Percentiles rank a stretch among this genome's conserved stretches.
Evolutionary conservation across 2,329 filamentous ascomycete species (phyloP).

Genomic region (Botryotinia globosa): DNA sequence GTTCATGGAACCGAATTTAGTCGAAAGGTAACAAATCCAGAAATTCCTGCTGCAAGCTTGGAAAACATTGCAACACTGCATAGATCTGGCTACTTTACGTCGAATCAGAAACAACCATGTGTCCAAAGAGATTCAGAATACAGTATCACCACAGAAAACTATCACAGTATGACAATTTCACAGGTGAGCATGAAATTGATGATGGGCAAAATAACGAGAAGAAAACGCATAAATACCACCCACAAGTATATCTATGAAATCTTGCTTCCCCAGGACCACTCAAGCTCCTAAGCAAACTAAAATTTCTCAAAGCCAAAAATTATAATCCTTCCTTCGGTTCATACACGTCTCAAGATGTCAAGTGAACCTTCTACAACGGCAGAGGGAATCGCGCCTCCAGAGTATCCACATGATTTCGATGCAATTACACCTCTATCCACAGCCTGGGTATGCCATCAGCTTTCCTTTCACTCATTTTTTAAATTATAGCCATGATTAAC

Average conservation of each 20-base stretch:
- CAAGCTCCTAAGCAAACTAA: not conserved
- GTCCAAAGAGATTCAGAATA: not conserved
- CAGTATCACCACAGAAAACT: not conserved
- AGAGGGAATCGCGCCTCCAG: not conserved
- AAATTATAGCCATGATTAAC: not conserved
- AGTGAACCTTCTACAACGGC: not conserved
- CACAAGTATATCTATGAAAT: not conserved
- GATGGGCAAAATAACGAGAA: not conserved
- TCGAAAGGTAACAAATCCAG: not conserved
- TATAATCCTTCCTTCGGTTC: not conserved
- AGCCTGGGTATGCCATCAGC: not conserved
- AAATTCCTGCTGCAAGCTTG: not conserved
- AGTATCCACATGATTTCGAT: not conserved
- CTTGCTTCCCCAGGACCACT: not conserved
- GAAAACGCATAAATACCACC: not conserved
- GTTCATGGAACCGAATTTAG: accelerated
- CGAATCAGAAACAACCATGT: not conserved
- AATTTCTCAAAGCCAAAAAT: not conserved
- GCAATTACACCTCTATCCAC: not conserved
- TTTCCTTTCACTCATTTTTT: accelerated
- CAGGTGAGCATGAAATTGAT: not conserved
- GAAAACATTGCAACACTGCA: not conserved
- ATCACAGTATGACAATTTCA: not conserved
- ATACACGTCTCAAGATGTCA: not conserved
- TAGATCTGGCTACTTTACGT: not conserved